phyloP scores from a whole-genome alignment of 2,329 filamentous ascomycete species.

The Alternaria triticina region DNA sequence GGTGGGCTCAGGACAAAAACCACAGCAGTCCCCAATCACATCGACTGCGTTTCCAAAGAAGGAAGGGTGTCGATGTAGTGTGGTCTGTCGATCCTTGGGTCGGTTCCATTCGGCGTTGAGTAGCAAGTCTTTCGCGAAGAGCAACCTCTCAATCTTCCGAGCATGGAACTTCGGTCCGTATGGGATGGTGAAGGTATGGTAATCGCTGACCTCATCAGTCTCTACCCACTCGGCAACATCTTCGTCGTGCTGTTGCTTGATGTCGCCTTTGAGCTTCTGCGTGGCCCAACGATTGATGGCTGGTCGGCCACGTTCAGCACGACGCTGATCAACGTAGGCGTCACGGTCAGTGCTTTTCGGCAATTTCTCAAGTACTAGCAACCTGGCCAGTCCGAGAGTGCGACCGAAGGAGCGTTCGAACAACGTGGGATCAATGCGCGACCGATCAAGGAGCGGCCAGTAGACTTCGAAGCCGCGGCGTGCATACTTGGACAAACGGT shows the following conservation, averaged over 20 bases:
- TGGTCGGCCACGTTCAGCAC: slow-evolving; percentile 75
- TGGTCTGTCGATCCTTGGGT: slow-evolving; percentile 73
- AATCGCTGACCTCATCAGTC: slow-evolving; percentile 77
- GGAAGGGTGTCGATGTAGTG: slow-evolving; percentile 82
- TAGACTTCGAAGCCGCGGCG: slow-evolving; percentile 84
- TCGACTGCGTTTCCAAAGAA: slow-evolving; percentile 79
- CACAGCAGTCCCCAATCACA: slow-evolving; percentile 82
- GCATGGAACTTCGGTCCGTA: slow-evolving; percentile 65
- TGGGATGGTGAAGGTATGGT: slow-evolving; percentile 71
- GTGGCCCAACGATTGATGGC: slow-evolving; percentile 52
- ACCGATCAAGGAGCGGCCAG: slow-evolving; percentile 76
- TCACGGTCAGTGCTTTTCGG: slow-evolving; percentile 74
- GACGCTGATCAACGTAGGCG: slow-evolving; percentile 71
- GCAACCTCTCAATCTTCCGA: slow-evolving; percentile 78
- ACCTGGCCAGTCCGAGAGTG: slow-evolving; percentile 76
- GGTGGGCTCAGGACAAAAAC: slow-evolving; percentile 72
- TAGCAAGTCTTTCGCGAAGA: slow-evolving; percentile 81
- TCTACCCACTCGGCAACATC: slow-evolving; percentile 85
- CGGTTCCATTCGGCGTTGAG: slow-evolving; percentile 88
- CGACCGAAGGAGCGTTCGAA: slow-evolving; percentile 81
- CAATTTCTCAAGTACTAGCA: slow-evolving; percentile 80
- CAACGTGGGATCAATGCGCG: slow-evolving; percentile 82
- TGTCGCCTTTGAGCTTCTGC: slow-evolving; percentile 65
- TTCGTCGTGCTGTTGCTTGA: slow-evolving; percentile 79
- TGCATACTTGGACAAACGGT: slow-evolving; percentile 80